Conservation (phyloP, 495 filamentous ascomycete genomes). For the Aspergillus indologenus region DNA sequence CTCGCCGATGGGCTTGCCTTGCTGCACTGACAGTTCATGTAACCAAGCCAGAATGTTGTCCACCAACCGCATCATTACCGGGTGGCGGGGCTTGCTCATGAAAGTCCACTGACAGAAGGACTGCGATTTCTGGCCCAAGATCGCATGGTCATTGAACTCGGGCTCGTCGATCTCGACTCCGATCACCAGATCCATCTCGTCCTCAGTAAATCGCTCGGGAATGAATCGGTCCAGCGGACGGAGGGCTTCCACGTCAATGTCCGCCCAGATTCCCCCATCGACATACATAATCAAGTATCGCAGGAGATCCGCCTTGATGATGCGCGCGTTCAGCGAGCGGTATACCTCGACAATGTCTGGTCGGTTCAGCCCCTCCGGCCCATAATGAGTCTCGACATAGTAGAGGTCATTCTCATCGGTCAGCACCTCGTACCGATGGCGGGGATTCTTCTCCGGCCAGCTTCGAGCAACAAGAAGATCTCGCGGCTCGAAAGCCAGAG, state of each 20-base stretch:
- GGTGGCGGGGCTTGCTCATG: constrained; percentile 57
- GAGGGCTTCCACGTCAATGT: constrained; percentile 50
- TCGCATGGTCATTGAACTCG: constrained; percentile 55
- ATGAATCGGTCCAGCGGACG: constrained; percentile 44
- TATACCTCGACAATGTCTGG: constrained; percentile 60
- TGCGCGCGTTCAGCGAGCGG: constrained; percentile 51
- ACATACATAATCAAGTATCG: constrained; percentile 53
- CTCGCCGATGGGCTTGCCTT: constrained; percentile 49
- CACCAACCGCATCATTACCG: constrained; percentile 59
- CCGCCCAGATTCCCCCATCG: constrained; percentile 49
- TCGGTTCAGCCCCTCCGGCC: constrained; percentile 54
- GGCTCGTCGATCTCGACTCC: constrained; percentile 66
- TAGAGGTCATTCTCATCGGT: constrained; percentile 58
- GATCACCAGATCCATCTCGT: constrained; percentile 58
- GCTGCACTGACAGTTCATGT: constrained; percentile 49
- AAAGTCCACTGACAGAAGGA: constrained; percentile 72
- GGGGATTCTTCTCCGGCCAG: constrained; percentile 58
- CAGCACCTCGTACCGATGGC: constrained; percentile 60
- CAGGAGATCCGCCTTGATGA: constrained; percentile 55
- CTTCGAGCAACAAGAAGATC: constrained; percentile 51
- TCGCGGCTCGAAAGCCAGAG: constrained; percentile 53
- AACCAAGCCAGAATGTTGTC: constrained; percentile 61
- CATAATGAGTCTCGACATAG: constrained; percentile 59
- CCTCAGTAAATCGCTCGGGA: constrained; percentile 37
- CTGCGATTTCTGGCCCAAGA: constrained; percentile 57